These are phyloP conservation scores for Patellaria atrata DNA, from an alignment of 495 filamentous ascomycete genomes.

Conservation along the genomic window DNA sequence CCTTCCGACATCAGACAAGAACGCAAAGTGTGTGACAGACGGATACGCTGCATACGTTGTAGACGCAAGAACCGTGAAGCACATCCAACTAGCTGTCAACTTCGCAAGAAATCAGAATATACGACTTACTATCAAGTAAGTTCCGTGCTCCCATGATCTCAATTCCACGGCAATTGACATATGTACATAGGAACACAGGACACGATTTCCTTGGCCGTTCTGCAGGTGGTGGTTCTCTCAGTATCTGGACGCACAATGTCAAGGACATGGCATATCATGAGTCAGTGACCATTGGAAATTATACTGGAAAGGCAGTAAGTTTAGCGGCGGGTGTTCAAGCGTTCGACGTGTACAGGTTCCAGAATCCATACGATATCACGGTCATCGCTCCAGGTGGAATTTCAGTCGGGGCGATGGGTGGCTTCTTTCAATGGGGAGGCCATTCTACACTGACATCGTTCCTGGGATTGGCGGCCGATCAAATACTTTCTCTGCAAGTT, in stretches of 20 bases:
- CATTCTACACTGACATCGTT: slow-evolving; percentile 10
- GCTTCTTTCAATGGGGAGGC: slow-evolving; percentile 12
- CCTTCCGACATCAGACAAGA: slow-evolving; percentile 8
- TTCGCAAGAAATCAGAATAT: slow-evolving; percentile 16
- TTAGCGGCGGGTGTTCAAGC: slow-evolving; percentile 7
- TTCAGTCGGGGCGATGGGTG: slow-evolving; percentile 11
- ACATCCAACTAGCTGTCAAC: slow-evolving; percentile 14
- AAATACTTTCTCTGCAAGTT: slow-evolving; percentile 6
- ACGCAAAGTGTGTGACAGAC: slow-evolving; percentile 10
- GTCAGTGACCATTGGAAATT: slow-evolving; percentile 15
- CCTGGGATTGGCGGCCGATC: slow-evolving; percentile 13
- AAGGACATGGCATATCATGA: slow-evolving; percentile 32
- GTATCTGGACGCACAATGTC: slow-evolving; percentile 34
- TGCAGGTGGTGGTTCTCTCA: slow-evolving; percentile 31
- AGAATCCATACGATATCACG: slow-evolving; percentile 3
- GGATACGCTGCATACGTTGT: slow-evolving; percentile 15
- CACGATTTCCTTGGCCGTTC: slow-evolving; percentile 41
- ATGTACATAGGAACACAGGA: slow-evolving; percentile 31
- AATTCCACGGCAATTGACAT: neutral
- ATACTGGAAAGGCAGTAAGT: slow-evolving; percentile 9
- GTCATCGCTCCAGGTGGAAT: slow-evolving; percentile 9
- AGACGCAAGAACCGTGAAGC: slow-evolving; percentile 9
- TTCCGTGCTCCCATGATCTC: neutral
- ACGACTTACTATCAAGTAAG: slow-evolving; percentile 14
- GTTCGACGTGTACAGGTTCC: slow-evolving; percentile 1